Base-by-base conservation (phyloP, 768 basidiomycete species). In the Tulasnella sp. region DNA sequence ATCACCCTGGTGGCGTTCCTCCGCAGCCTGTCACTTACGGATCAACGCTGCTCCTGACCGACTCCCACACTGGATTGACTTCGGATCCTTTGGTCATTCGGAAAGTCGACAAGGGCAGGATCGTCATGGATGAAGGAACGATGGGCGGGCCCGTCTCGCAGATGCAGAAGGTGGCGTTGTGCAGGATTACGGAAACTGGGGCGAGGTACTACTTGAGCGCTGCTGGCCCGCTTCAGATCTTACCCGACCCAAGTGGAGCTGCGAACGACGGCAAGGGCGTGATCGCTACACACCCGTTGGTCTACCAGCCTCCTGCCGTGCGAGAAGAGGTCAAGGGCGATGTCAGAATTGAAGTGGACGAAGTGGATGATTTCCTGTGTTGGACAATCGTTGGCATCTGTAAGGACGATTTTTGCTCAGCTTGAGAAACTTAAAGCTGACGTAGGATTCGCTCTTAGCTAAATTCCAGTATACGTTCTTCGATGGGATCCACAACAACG, bases 321-420 rank as follows among this genome's bases (percentile, higher is more conserved):
- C 88, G 89, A 49, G 93, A 94, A 77, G 93, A 94, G 81, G 84
- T 91, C 77, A 91, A 91, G 82, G 92, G 93, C 79, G 93, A 92
- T 19, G 86, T 89, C 69, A 88, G 88, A 74, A 84, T 89, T 39
- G 88, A 93, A 74, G 91, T 89, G 31, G 95, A 97, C 80, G 93
- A 94, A 83, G 93, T 97, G 7, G 95, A 97, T 81, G 96, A 97
- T 81, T 96, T 94, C 85, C 85, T 96, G 76, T 94, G 93, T 81
- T 97, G 96, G 96, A 94, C 94, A 15, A 96, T 97, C 79, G 94
- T 95, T 79, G 94, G 96, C 49, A 96, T 97, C 72, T 94, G 96
- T 96, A 84, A 83, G 78, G 80, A 19, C 29, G 29, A 70, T 42
- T 29, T 70, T 71, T 54, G 17, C 17, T 3, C 1, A n/a, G 22